Conservation (phyloP, 208 protist species). For the Jaenimonas drosophilae region DNA sequence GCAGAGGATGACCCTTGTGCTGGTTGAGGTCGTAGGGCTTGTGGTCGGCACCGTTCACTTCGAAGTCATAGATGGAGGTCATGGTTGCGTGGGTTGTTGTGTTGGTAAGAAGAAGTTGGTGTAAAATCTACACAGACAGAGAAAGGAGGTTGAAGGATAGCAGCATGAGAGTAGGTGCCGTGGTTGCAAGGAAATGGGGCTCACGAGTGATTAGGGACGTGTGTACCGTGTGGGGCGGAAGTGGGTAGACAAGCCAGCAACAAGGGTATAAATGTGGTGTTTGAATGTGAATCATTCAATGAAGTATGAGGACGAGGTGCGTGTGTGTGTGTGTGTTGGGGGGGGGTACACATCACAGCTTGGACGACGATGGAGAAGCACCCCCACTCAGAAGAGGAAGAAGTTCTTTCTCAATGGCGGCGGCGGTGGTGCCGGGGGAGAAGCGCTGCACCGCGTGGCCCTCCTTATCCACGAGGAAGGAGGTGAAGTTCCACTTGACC, state of each 20-base stretch:
- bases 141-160: constrained; percentile 1
- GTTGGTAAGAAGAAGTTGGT: background rate
- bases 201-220: too few relatives aligned
- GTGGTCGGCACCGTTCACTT: constrained; percentile 49
- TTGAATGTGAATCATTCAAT: too few relatives aligned
- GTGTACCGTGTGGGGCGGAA: too few relatives aligned
- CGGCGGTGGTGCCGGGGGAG: constrained; percentile 24
- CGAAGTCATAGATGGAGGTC: constrained; percentile 65
- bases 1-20: constrained; percentile 83
- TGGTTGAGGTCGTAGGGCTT: constrained; percentile 79
- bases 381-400: constrained; percentile 22
- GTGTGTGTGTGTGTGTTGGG: too few relatives aligned
- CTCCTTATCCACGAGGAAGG: constrained; percentile 78
- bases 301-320: too few relatives aligned
- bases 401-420: constrained; percentile 52
- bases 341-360: too few relatives aligned
- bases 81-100: background rate
- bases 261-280: too few relatives aligned
- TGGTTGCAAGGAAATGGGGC: too few relatives aligned
- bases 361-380: too few relatives aligned
- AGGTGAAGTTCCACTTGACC: constrained; percentile 94
- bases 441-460: constrained; percentile 60
- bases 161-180: too few relatives aligned
- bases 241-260: too few relatives aligned
- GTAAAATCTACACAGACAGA: background rate